Evolutionary conservation across 78 protist species (phyloP).

Genomic region (Dictyostelium firmibasis): DNA sequence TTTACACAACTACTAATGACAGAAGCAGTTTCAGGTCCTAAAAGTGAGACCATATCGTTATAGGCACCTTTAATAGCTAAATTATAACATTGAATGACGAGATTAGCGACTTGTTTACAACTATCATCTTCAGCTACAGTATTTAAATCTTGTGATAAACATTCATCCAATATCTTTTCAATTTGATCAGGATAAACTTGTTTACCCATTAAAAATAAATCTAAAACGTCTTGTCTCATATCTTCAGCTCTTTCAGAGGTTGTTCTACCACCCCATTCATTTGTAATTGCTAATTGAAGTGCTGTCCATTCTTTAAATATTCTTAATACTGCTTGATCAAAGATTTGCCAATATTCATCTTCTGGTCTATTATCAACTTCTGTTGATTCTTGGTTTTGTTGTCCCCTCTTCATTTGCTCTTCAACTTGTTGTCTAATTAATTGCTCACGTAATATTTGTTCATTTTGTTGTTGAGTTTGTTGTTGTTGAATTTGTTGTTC

Average conservation of each 20-base stretch:
- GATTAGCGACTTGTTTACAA: slow-evolving; percentile 24
- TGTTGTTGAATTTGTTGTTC: slow-evolving; percentile 14
- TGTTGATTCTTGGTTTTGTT: neutral
- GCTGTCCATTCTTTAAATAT: slow-evolving; percentile 74
- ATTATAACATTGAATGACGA: slow-evolving; percentile 33
- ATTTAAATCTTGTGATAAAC: slow-evolving; percentile 61
- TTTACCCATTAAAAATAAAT: slow-evolving; percentile 40
- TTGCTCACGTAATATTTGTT: neutral
- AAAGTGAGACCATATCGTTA: slow-evolving; percentile 10
- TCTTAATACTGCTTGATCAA: slow-evolving; percentile 60
- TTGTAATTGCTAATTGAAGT: slow-evolving; percentile 46
- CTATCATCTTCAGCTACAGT: slow-evolving; percentile 64
- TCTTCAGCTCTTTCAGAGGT: slow-evolving; percentile 43
- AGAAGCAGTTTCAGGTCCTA: slow-evolving; percentile 46
- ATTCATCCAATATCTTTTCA: slow-evolving; percentile 28
- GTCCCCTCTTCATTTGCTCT: neutral
- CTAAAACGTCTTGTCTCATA: slow-evolving; percentile 61
- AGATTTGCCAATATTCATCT: slow-evolving; percentile 35
- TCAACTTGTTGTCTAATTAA: neutral
- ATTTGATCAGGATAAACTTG: slow-evolving; percentile 53
- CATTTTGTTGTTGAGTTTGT: slow-evolving; percentile 1
- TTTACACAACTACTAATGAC: slow-evolving; percentile 27
- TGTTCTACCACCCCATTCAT: slow-evolving; percentile 69
- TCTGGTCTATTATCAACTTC: neutral
- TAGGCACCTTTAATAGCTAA: slow-evolving; percentile 1